Conservation (phyloP, 164 flowering plant species). For the Aristolochia fimbriata region DNA sequence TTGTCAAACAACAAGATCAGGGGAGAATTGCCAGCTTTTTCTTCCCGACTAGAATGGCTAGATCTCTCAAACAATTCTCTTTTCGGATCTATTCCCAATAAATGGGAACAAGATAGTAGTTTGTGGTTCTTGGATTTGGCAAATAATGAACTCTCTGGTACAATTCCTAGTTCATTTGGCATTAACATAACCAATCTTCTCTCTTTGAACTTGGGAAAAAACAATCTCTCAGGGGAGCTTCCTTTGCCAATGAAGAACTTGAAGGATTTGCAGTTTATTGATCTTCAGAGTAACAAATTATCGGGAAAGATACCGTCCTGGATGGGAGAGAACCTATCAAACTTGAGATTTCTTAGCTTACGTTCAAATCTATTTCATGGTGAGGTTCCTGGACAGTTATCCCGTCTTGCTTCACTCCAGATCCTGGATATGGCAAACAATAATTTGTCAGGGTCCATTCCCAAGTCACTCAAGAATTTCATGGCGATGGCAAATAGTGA, state of each 20-base stretch:
- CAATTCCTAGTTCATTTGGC: background rate
- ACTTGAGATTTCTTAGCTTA: constrained; percentile 8
- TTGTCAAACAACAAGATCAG: background rate
- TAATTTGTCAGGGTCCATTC: constrained; percentile 11
- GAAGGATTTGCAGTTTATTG: background rate
- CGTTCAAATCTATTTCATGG: constrained; percentile 12
- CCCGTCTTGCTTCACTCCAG: constrained; percentile 7
- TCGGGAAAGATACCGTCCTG: background rate
- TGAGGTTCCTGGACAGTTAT: constrained; percentile 3
- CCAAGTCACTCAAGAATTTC: too few relatives aligned
- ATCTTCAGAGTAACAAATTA: background rate
- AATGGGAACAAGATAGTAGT: background rate
- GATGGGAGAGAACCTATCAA: constrained; percentile 1
- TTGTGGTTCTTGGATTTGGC: background rate
- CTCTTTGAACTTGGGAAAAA: background rate
- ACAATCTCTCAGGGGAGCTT: background rate
- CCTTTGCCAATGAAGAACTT: background rate
- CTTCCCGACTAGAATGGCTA: background rate
- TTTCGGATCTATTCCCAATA: background rate
- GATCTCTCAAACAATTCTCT: background rate
- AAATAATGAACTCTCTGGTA: background rate
- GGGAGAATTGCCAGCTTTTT: background rate
- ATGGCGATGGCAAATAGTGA: too few relatives aligned
- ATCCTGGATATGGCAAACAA: constrained; percentile 19
- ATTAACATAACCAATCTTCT: background rate